Percentiles rank a stretch among this genome's conserved stretches.
These are phyloP conservation scores for Serpula lacrymans DNA, from an alignment of 768 basidiomycete genomes.

Conservation along the genomic window DNA sequence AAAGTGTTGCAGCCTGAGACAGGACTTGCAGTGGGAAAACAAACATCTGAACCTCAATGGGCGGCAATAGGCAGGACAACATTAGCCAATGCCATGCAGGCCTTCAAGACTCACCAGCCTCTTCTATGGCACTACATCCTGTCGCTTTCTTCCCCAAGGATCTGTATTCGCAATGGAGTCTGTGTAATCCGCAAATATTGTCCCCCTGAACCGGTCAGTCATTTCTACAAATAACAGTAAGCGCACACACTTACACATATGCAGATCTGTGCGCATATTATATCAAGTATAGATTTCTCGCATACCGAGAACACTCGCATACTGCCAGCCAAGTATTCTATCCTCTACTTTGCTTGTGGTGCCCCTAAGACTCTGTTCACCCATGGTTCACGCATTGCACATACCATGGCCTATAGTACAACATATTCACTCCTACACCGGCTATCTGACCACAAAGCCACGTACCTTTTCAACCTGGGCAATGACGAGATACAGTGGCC, in stretches of 20 bases:
- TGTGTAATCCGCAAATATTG: background rate
- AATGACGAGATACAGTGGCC: slow-evolving; percentile 12
- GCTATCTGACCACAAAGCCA: slow-evolving; percentile 20
- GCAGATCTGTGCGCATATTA: slow-evolving; percentile 10
- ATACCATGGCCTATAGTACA: slow-evolving; percentile 19
- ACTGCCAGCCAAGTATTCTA: slow-evolving; percentile 14
- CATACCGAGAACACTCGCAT: slow-evolving; percentile 17
- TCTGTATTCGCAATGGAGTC: background rate
- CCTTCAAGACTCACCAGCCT: slow-evolving; percentile 3
- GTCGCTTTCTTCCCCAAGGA: no score
- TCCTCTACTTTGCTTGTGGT: slow-evolving; percentile 16
- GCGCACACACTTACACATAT: background rate
- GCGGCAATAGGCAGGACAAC: background rate
- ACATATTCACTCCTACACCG: slow-evolving; percentile 11
- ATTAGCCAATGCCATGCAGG: background rate
- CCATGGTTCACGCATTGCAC: slow-evolving; percentile 8
- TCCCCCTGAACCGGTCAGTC: slow-evolving; percentile 1
- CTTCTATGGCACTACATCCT: slow-evolving; percentile 1
- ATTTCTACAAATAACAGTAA: background rate
- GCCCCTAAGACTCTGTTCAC: slow-evolving; percentile 14
- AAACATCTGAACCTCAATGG: slow-evolving; percentile 4
- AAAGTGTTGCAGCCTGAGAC: slow-evolving; percentile 10
- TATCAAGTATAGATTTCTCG: slow-evolving; percentile 8
- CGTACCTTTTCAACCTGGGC: slow-evolving; percentile 7
- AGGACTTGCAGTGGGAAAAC: slow-evolving; percentile 14